These are phyloP conservation scores for Rhododendron ferrugineum DNA, from an alignment of 148 eudicot species.

Conservation along the genomic window DNA sequence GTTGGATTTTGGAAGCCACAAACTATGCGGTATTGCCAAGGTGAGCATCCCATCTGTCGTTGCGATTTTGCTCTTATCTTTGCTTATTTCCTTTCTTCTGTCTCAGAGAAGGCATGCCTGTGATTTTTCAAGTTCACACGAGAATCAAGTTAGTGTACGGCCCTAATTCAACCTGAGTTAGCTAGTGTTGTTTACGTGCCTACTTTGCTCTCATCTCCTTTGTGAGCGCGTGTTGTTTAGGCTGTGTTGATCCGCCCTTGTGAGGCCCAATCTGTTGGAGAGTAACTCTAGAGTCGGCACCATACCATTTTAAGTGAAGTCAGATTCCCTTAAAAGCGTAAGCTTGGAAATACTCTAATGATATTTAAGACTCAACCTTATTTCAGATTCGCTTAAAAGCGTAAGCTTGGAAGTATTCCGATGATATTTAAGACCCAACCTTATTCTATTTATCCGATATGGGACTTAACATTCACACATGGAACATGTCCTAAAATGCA, in stretches of 20 bases:
- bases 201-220: neutral
- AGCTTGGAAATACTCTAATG: neutral
- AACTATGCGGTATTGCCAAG: constrained; percentile 18
- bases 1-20: constrained; percentile 10
- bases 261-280: neutral
- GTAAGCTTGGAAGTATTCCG: neutral
- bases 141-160: neutral
- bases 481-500: neutral
- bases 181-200: neutral
- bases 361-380: neutral
- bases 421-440: neutral
- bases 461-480: neutral
- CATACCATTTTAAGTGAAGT: neutral
- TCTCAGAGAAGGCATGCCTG: neutral
- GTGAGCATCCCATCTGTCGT: constrained; percentile 11
- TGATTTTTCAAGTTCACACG: neutral
- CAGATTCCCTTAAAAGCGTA: neutral
- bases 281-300: neutral
- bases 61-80: neutral
- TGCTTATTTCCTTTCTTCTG: neutral
- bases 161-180: neutral
- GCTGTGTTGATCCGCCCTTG: neutral
- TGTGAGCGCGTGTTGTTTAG: neutral
- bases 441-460: neutral
- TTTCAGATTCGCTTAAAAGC: neutral